Conservation (phyloP, 352 stramenopile genomes). For the Phytophthora cryptogea region DNA sequence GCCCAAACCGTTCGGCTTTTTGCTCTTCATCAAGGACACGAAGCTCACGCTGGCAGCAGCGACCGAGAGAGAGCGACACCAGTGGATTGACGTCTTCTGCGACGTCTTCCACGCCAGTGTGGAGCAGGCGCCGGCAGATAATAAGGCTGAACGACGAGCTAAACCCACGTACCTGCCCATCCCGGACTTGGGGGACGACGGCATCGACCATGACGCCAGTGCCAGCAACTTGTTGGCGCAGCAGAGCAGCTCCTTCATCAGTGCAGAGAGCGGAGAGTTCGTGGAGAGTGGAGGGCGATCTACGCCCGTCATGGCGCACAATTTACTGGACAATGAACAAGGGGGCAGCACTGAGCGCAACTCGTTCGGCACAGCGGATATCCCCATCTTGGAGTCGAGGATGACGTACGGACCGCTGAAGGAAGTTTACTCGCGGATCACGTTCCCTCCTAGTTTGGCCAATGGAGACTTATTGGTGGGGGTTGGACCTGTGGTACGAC, state of each 20-base stretch:
- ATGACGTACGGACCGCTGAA: slow-evolving; percentile 76
- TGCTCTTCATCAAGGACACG: slow-evolving; percentile 80
- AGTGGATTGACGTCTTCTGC: slow-evolving; percentile 83
- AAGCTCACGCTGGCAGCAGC: slow-evolving; percentile 78
- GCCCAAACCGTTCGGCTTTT: slow-evolving; percentile 72
- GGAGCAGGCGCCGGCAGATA: slow-evolving; percentile 52
- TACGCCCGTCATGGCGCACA: slow-evolving; percentile 31
- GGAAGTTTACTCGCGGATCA: slow-evolving; percentile 78
- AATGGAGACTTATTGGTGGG: slow-evolving; percentile 79
- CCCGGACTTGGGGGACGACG: slow-evolving; percentile 48
- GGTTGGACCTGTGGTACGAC: slow-evolving; percentile 73
- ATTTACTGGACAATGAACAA: slow-evolving; percentile 33
- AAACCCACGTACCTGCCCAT: slow-evolving; percentile 75
- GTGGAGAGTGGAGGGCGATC: slow-evolving; percentile 7
- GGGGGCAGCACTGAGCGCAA: slow-evolving; percentile 25
- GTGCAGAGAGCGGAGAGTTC: slow-evolving; percentile 6
- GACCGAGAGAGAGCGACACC: slow-evolving; percentile 69
- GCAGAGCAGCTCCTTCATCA: slow-evolving; percentile 15
- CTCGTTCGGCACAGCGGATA: slow-evolving; percentile 48
- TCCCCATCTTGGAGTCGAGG: slow-evolving; percentile 60
- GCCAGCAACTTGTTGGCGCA: slow-evolving; percentile 31
- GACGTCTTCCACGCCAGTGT: slow-evolving; percentile 80
- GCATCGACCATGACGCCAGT: slow-evolving; percentile 28
- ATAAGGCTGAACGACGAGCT: slow-evolving; percentile 61
- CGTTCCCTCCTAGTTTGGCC: slow-evolving; percentile 73